A percentile compares a stretch with the other conserved stretches of the same genome.
These are phyloP conservation scores for Backusella luteola DNA, from an alignment of 192 early-diverging fungal genomes.

Conservation along the genomic window DNA sequence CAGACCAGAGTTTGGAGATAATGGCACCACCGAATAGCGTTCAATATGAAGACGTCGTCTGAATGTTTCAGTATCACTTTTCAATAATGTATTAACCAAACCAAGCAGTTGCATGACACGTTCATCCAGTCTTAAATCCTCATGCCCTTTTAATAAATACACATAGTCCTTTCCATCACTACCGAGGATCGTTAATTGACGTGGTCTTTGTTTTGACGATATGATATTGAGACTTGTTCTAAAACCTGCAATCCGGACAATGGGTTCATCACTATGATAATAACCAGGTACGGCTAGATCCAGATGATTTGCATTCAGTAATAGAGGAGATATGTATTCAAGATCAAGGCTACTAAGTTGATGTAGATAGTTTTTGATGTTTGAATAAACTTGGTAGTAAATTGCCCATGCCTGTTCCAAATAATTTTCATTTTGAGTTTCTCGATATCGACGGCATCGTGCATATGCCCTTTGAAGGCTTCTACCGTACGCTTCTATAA, in stretches of 20 bases:
- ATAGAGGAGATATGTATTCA: conserved; percentile 87
- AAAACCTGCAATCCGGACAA: conserved; percentile 87
- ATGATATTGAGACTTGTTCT: conserved; percentile 76
- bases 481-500: conserved; percentile 86
- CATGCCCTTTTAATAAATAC: conserved; percentile 94
- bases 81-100: conserved; percentile 87
- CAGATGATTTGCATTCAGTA: conserved; percentile 78
- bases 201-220: conserved; percentile 90
- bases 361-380: conserved; percentile 78
- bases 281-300: conserved; percentile 89
- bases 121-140: conserved; percentile 98
- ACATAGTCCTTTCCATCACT: conserved; percentile 88
- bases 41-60: conserved; percentile 91
- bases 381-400: conserved; percentile 78
- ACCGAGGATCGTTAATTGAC: conserved; percentile 79
- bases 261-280: conserved; percentile 82
- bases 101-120: conserved; percentile 98
- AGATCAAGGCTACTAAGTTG: conserved; percentile 81
- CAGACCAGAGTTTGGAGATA: conserved; percentile 94
- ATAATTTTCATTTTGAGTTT: conserved; percentile 71
- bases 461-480: conserved; percentile 83
- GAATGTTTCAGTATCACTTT: conserved; percentile 81
- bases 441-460: conserved; percentile 74
- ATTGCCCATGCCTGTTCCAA: conserved; percentile 93
- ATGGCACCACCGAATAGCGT: conserved; percentile 86